Conservation (phyloP, 495 filamentous ascomycete species). For the Hypoxylon trugodes region DNA sequence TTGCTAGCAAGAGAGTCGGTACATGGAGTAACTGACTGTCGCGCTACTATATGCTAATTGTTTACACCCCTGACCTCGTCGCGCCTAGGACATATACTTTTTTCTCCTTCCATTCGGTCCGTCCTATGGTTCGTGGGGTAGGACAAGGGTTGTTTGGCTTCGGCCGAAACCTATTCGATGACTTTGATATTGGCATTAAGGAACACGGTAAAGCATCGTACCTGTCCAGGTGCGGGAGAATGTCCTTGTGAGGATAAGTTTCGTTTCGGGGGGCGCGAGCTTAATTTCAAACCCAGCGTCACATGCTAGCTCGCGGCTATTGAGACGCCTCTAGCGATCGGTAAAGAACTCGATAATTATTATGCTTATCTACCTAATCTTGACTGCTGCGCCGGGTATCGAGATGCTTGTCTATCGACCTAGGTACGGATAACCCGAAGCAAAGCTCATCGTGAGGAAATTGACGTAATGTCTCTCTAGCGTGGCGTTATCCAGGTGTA, state of each 20-base stretch:
- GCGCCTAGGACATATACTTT: constrained; percentile 13
- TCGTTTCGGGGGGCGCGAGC: constrained; percentile 9
- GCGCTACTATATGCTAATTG: constrained; percentile 9
- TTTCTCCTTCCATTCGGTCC: constrained; percentile 35
- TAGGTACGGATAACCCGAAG: not conserved
- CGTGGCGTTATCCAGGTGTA: not conserved
- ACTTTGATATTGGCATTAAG: constrained; percentile 4
- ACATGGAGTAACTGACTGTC: not conserved
- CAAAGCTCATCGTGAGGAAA: not conserved
- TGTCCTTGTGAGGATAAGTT: constrained; percentile 7
- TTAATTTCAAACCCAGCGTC: constrained; percentile 19
- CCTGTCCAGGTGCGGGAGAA: constrained; percentile 7
- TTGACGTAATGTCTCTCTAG: not conserved
- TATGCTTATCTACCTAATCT: too few species aligned
- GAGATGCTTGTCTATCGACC: not conserved
- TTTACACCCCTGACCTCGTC: constrained; percentile 4
- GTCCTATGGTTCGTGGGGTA: constrained; percentile 38
- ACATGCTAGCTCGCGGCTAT: constrained; percentile 21
- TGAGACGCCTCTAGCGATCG: not conserved
- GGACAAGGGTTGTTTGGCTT: constrained; percentile 28
- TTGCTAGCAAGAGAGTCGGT: not conserved
- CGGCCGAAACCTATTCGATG: constrained; percentile 22
- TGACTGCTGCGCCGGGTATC: constrained; percentile 3
- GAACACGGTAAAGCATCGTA: constrained; percentile 4
- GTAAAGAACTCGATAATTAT: not conserved